Evolutionary conservation across 1,284 basidiomycete genomes (phyloP), one percentile per base, ranked within the genome.

Genomic region (Ustilago cynodontis): DNA sequence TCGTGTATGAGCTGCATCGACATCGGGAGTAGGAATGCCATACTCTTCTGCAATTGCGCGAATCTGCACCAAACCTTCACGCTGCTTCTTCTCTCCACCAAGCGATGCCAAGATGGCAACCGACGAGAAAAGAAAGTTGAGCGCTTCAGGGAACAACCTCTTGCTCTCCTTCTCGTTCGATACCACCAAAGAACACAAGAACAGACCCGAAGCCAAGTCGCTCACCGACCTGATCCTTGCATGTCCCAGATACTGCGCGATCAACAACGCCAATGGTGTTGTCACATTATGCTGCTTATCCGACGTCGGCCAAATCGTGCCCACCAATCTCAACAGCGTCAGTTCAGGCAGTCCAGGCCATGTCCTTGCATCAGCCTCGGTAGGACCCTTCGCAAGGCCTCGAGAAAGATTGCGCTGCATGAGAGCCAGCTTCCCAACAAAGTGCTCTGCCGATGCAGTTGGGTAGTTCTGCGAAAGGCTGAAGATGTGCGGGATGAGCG

Each of bases 381-480:
- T 88, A 0, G 93, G 88, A 1, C 93, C 94, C n/a, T 89, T 89
- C 2, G 91, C 89, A 8, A 99, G 88, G 6, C 95, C 95, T 6
- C 91, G 91, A 63, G 91, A 91, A 55, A 99, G 90, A 86, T 98
- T 98, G 87, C 95, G 95, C 86, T 98, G 92, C 94, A 98, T 97
- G 11, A 98, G 87, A 0, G 89, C 88, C 51, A 99, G 89, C 87
- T 98, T 98, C 55, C 90, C 87, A 67, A 93, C 90, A 86, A 95
- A 95, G 82, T 92, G 90, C 55, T 91, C 89, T 0, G 95, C 93
- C 5, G 92, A 90, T 49, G 91, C 90, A 59, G 92, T 89, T 0
- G 96, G 94, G 87, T 95, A 96, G 22, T 91, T 88, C 80, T 91
- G 91, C 33, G 92, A 91, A 49, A 99, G 90, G 14, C 92, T 89